These are phyloP conservation scores for Leccinum disarticulatum DNA, from an alignment of 768 basidiomycete genomes.

Conservation along the genomic window DNA sequence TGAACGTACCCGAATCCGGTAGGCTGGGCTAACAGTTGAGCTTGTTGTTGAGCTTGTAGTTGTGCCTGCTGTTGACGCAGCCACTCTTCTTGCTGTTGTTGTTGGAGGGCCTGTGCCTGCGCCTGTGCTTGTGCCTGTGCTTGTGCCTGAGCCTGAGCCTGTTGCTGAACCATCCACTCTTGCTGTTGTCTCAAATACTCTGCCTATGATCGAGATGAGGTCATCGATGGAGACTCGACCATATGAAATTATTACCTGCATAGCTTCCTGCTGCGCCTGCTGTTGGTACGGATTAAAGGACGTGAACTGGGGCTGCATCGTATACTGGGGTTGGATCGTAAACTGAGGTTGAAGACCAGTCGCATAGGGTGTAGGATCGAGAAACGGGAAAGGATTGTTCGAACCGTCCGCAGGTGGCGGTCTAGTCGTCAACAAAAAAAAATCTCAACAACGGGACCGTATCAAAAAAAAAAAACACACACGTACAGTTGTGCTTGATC, in stretches of 20 bases:
- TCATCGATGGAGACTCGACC: neutral
- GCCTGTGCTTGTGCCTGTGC: slow-evolving; percentile 34
- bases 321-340: slow-evolving; percentile 75
- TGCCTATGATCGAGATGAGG: slow-evolving; percentile 32
- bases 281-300: slow-evolving; percentile 95
- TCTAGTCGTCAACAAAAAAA: slow-evolving; percentile 19
- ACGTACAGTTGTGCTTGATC: slow-evolving; percentile 77
- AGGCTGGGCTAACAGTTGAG: slow-evolving; percentile 50
- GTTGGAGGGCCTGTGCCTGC: slow-evolving; percentile 35
- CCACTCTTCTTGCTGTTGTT: slow-evolving; percentile 56
- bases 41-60: slow-evolving; percentile 35
- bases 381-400: slow-evolving; percentile 58
- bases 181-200: slow-evolving; percentile 54
- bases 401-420: slow-evolving; percentile 31
- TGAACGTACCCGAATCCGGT: slow-evolving; percentile 71
- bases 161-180: slow-evolving; percentile 71
- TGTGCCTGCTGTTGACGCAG: slow-evolving; percentile 62
- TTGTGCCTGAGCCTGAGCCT: slow-evolving; percentile 30
- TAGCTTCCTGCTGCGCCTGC: slow-evolving; percentile 87
- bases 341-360: slow-evolving; percentile 68
- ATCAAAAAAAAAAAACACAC: slow-evolving; percentile 34
- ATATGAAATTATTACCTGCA: slow-evolving; percentile 44
- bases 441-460: neutral
- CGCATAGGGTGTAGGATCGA: slow-evolving; percentile 61
- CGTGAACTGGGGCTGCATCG: slow-evolving; percentile 81